Conservation (phyloP, 768 basidiomycete genomes). For the Suillus variegatus region DNA sequence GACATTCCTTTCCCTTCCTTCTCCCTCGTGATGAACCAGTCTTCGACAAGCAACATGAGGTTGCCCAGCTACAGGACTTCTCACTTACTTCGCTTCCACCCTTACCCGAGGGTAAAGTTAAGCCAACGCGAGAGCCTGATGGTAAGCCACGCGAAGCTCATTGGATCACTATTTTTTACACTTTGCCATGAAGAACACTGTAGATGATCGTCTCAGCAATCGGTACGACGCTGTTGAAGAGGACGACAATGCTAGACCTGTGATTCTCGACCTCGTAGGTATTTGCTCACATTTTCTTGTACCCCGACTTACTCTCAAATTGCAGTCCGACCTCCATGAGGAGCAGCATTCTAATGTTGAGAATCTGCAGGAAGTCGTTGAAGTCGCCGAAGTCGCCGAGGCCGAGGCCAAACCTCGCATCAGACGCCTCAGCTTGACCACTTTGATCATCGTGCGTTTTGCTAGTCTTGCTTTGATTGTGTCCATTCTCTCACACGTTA, state of each 20-base stretch:
- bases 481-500: conserved; percentile 6
- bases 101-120: conserved; percentile 26
- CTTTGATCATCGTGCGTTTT: conserved; percentile 25
- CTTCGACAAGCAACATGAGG: conserved; percentile 17
- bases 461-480: neutral
- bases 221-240: conserved; percentile 4
- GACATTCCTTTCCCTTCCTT: conserved; percentile 1
- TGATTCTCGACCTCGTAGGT: neutral
- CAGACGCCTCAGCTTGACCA: conserved; percentile 20
- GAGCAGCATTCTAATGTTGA: conserved; percentile 15
- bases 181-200: conserved; percentile 13
- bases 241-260: neutral
- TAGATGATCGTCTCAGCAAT: neutral
- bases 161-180: conserved; percentile 10
- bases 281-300: neutral
- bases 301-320: neutral
- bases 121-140: conserved; percentile 26
- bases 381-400: conserved; percentile 3
- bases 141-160: conserved; percentile 18
- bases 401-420: conserved; percentile 8
- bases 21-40: neutral
- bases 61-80: conserved; percentile 31
- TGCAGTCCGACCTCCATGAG: neutral
- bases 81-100: conserved; percentile 29
- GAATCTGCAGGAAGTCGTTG: conserved; percentile 11